Percentiles rank a stretch among this genome's conserved stretches.
Evolutionary conservation across 2,329 filamentous ascomycete species (phyloP).

Genomic region (Didymella sp.): DNA sequence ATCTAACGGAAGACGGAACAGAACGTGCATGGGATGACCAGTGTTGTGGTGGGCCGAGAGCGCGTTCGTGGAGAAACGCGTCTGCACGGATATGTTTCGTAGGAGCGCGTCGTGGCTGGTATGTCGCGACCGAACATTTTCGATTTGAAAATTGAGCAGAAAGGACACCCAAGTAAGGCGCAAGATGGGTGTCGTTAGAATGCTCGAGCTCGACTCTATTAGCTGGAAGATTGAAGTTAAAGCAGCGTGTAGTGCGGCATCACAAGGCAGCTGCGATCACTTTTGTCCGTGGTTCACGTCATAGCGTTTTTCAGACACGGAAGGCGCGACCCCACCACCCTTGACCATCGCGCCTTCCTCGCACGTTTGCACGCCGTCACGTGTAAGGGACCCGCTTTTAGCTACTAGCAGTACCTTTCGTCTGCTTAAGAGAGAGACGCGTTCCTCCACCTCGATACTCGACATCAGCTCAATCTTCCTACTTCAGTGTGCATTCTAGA

Average conservation of each 20-base stretch:
- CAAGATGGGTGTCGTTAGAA: conserved; percentile 7
- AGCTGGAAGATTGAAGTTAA: conserved; percentile 5
- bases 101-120: conserved; percentile 39
- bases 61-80: conserved; percentile 42
- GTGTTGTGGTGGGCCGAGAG: conserved; percentile 41
- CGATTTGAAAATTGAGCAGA: neutral
- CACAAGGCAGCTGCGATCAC: conserved; percentile 15
- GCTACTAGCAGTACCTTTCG: conserved; percentile 15
- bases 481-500: conserved; percentile 30
- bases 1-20: conserved; percentile 33
- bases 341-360: conserved; percentile 1
- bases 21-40: conserved; percentile 25
- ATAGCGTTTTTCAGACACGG: conserved; percentile 27
- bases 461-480: conserved; percentile 30
- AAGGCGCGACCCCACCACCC: conserved; percentile 22
- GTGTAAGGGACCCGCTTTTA: conserved; percentile 22
- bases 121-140: conserved; percentile 22
- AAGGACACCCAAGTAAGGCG: neutral
- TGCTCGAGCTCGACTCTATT: conserved; percentile 29
- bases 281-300: conserved; percentile 32
- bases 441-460: conserved; percentile 23
- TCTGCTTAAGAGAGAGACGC: conserved; percentile 34
- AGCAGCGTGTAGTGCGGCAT: conserved; percentile 11
- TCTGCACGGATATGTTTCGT: conserved; percentile 35
- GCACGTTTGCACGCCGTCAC: conserved; percentile 27